phyloP scores from a whole-genome alignment of 2,329 filamentous ascomycete genomes.

The Venturia aucupariae region DNA sequence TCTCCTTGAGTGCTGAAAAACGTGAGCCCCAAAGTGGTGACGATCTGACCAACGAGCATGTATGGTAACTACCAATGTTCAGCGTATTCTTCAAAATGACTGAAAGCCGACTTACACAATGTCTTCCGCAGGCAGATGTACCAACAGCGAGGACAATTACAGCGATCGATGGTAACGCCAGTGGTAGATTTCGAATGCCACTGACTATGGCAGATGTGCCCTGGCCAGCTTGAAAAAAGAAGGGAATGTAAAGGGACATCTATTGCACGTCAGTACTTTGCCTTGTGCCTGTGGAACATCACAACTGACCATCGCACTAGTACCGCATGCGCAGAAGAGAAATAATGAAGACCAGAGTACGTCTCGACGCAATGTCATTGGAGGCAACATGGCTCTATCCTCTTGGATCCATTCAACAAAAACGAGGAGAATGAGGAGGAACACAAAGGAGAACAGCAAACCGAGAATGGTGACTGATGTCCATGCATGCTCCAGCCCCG shows the following conservation, averaged over 20 bases:
- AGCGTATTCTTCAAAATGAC: background rate
- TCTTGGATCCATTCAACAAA: slow-evolving; percentile 30
- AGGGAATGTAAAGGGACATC: slow-evolving; percentile 57
- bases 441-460: background rate
- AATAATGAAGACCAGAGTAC: slow-evolving; percentile 49
- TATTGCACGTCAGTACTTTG: slow-evolving; percentile 37
- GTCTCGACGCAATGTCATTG: slow-evolving; percentile 45
- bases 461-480: background rate
- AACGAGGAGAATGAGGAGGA: background rate
- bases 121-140: background rate
- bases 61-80: background rate
- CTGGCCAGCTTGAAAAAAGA: slow-evolving; percentile 21
- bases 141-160: background rate
- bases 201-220: slow-evolving; percentile 16
- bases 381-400: slow-evolving; percentile 43
- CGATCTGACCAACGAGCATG: background rate
- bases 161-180: slow-evolving; percentile 12
- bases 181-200: slow-evolving; percentile 18
- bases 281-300: too few relatives aligned
- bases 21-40: background rate
- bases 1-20: background rate
- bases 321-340: slow-evolving; percentile 46
- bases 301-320: slow-evolving; percentile 47
- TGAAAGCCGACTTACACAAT: background rate
- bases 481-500: background rate